Conservation (phyloP, 176 grass and related monocot genomes). For the Aegilops umbellulata region DNA sequence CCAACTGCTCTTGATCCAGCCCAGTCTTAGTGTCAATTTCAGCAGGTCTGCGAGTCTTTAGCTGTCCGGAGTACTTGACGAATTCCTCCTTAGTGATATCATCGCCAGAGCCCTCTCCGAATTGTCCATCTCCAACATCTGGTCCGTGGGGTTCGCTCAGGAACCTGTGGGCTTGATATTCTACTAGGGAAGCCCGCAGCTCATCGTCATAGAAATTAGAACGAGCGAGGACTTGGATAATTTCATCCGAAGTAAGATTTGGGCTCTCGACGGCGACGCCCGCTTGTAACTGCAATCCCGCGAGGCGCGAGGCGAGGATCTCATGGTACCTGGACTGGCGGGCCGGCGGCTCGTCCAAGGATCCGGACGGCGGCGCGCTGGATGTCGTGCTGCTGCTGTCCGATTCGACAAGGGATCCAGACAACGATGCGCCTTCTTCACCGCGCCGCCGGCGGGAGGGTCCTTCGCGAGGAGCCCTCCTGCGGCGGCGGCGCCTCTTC, state of each 20-base stretch:
- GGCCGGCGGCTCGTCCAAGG: background rate
- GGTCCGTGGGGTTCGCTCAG: background rate
- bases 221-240: background rate
- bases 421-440: background rate
- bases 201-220: background rate
- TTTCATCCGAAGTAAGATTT: background rate
- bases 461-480: background rate
- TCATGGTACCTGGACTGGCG: background rate
- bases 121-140: background rate
- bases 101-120: background rate
- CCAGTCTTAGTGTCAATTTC: background rate
- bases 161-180: background rate
- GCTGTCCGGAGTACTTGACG: fast-evolving
- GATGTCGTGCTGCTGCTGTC: background rate
- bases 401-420: background rate
- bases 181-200: background rate
- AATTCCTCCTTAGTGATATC: background rate
- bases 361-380: background rate
- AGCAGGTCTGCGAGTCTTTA: background rate
- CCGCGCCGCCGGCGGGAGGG: background rate
- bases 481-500: background rate
- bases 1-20: background rate
- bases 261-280: background rate
- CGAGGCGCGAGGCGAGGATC: background rate
- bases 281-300: background rate